phyloP scores from a whole-genome alignment of 306 rosid species.

The Castanea sativa region DNA sequence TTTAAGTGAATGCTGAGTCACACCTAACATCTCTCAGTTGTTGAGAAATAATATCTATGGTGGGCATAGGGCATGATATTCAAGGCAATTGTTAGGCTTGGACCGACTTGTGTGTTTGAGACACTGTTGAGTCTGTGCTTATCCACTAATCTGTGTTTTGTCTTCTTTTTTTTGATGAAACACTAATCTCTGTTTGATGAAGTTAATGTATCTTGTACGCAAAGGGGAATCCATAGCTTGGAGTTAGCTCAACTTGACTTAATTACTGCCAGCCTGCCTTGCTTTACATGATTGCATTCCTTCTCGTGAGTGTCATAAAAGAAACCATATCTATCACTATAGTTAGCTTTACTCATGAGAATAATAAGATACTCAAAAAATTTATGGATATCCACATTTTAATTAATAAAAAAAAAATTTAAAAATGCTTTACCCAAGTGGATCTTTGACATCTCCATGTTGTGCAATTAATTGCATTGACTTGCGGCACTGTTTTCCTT shows the following conservation, averaged over 20 bases:
- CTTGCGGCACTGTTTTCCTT: not conserved
- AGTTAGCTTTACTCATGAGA: no score
- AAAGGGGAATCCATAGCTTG: not conserved
- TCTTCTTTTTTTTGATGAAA: no score
- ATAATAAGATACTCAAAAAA: no score
- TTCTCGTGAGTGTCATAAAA: no score
- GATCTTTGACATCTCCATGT: not conserved
- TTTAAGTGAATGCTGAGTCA: not conserved
- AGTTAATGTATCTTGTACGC: not conserved
- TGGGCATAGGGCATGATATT: not conserved
- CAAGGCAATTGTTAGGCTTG: no score
- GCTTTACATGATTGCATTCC: not conserved
- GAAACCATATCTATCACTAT: not conserved
- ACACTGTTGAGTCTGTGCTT: not conserved
- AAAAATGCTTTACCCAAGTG: not conserved
- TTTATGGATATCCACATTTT: no score
- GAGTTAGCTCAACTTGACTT: not conserved
- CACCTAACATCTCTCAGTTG: constrained; percentile 2
- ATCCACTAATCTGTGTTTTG: not conserved
- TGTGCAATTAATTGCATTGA: not conserved
- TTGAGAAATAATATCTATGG: constrained; percentile 2
- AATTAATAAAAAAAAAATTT: no score
- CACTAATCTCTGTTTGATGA: no score
- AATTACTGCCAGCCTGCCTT: not conserved
- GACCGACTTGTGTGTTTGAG: not conserved